These are phyloP conservation scores for Globisporangium echinulatum DNA, from an alignment of 352 stramenopile species.

Conservation along the genomic window DNA sequence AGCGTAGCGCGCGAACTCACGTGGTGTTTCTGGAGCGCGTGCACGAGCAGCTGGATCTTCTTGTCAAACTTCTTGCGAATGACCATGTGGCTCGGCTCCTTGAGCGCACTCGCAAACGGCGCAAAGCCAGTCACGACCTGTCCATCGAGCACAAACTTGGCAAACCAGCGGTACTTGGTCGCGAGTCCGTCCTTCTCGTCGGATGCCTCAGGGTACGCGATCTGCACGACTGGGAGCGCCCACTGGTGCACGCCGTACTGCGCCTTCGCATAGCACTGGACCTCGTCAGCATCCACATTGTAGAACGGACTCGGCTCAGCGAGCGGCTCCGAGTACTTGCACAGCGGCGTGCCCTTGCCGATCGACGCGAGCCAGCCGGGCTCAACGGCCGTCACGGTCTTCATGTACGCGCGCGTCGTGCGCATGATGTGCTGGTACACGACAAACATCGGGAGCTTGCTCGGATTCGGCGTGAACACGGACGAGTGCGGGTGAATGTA, in stretches of 20 bases:
- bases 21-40: constrained; percentile 39
- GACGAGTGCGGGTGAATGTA: constrained; percentile 84
- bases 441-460: constrained; percentile 60
- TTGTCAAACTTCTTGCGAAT: constrained; percentile 86
- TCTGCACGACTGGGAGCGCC: constrained; percentile 47
- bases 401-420: constrained; percentile 91
- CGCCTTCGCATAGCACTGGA: constrained; percentile 75
- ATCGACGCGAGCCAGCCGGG: constrained; percentile 93
- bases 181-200: constrained; percentile 31
- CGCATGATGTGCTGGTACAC: constrained; percentile 79
- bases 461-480: constrained; percentile 67
- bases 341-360: constrained; percentile 67
- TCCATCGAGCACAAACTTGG: constrained; percentile 76
- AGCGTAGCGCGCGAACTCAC: constrained; percentile 41
- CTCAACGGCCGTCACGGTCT: constrained; percentile 96
- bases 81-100: constrained; percentile 90
- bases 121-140: constrained; percentile 58
- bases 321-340: constrained; percentile 55
- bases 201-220: constrained; percentile 34
- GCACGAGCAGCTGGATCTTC: constrained; percentile 76
- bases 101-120: constrained; percentile 83
- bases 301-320: constrained; percentile 60
- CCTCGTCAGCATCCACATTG: constrained; percentile 41
- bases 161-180: constrained; percentile 74
- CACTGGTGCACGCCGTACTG: constrained; percentile 71